A percentile compares a stretch with the other conserved stretches of the same genome.
Conservation (phyloP, 768 basidiomycete species). For the Amanita fuliginea region DNA sequence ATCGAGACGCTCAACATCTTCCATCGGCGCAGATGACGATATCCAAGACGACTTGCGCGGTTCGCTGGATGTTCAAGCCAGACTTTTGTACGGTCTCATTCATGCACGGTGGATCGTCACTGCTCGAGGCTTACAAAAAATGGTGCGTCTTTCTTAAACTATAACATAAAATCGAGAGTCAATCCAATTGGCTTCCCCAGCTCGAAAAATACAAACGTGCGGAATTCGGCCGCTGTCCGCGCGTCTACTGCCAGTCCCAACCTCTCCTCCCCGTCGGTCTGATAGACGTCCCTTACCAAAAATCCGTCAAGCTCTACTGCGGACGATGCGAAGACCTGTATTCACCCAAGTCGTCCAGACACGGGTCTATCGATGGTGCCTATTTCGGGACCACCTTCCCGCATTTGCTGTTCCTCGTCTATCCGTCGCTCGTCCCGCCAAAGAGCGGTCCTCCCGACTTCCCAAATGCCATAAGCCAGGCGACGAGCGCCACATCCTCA, state of each 20-base stretch:
- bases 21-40: constrained; percentile 62
- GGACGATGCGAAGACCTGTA: constrained; percentile 98
- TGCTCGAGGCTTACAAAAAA: constrained; percentile 85
- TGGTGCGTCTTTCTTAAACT: constrained; percentile 42
- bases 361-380: constrained; percentile 96
- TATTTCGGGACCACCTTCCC: constrained; percentile 99
- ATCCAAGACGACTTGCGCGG: constrained; percentile 91
- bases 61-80: constrained; percentile 85
- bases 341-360: constrained; percentile 92
- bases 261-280: constrained; percentile 95
- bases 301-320: constrained; percentile 98
- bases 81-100: constrained; percentile 90
- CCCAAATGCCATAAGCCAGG: constrained; percentile 12
- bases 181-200: constrained; percentile 20
- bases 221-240: constrained; percentile 97
- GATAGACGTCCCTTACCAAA: constrained; percentile 95
- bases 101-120: constrained; percentile 98
- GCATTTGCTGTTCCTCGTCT: constrained; percentile 94
- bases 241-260: constrained; percentile 90
- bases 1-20: neutral
- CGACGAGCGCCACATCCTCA: constrained; percentile 13
- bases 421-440: constrained; percentile 83
- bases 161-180: neutral
- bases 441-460: constrained; percentile 46
- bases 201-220: constrained; percentile 97